These are phyloP conservation scores for Aegilops sharonensis DNA, from an alignment of 176 grass and related monocot species.

Conservation along the genomic window DNA sequence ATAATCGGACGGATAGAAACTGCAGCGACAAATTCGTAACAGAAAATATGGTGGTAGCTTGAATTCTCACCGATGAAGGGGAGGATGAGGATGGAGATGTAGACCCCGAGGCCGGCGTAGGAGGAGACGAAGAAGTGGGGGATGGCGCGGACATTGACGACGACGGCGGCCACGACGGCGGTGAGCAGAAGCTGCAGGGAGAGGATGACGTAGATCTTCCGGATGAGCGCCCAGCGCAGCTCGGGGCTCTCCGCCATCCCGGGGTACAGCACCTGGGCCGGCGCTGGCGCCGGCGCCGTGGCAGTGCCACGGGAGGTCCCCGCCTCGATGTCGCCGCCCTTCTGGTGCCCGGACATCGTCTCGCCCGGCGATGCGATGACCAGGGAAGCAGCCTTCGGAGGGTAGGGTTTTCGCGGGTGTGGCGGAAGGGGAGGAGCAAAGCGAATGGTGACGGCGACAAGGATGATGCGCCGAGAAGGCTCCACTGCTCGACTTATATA, in stretches of 20 bases:
- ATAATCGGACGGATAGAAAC: too few species aligned
- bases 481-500: too few species aligned
- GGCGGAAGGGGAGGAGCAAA: too few species aligned
- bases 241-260: constrained; percentile 67
- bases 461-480: too few species aligned
- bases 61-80: constrained; percentile 46
- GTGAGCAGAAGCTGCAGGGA: constrained; percentile 63
- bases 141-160: constrained; percentile 64
- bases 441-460: background rate
- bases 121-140: constrained; percentile 68
- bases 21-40: background rate
- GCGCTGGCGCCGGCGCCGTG: too few species aligned
- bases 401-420: background rate
- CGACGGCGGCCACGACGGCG: constrained; percentile 52
- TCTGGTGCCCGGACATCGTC: constrained; percentile 42
- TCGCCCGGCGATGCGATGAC: background rate
- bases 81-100: constrained; percentile 62
- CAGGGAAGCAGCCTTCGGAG: background rate
- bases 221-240: constrained; percentile 76
- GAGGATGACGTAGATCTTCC: constrained; percentile 79
- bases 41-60: background rate
- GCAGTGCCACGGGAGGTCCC: too few species aligned
- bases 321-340: constrained; percentile 19
- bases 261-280: constrained; percentile 43
- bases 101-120: constrained; percentile 46